Evolutionary conservation across 1,284 basidiomycete genomes (phyloP).

Genomic region (Rhodotorula sp.): DNA sequence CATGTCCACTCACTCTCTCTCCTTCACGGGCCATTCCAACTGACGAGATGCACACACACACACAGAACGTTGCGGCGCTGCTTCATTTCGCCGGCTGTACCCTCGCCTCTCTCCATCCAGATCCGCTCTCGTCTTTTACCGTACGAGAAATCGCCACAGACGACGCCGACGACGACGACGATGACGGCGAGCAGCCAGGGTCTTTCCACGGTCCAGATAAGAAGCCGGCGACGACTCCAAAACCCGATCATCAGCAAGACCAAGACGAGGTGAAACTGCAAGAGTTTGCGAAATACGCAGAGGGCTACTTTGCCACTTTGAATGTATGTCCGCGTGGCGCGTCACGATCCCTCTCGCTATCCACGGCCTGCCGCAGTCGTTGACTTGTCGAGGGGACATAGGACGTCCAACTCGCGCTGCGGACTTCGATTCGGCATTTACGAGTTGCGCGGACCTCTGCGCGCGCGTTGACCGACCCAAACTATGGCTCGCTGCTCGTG

Average conservation of each 20-base stretch:
- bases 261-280: constrained; percentile 14
- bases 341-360: no score
- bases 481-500: constrained; percentile 8
- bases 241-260: background rate
- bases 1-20: constrained; percentile 1
- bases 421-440: constrained; percentile 39
- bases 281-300: constrained; percentile 33
- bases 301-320: constrained; percentile 34
- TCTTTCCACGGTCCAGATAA: background rate
- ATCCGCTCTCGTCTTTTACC: constrained; percentile 34
- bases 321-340: constrained; percentile 26
- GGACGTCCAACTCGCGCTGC: constrained; percentile 38
- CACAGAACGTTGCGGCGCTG: constrained; percentile 33
- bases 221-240: background rate
- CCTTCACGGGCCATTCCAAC: background rate
- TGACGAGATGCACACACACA: background rate
- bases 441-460: constrained; percentile 23
- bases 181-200: background rate
- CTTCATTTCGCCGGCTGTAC: constrained; percentile 39
- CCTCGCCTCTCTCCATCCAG: constrained; percentile 36
- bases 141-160: constrained; percentile 16
- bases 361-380: no score
- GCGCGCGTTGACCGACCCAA: constrained; percentile 31
- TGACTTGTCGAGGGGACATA: no score
- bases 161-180: constrained; percentile 2